Base-by-base conservation (phyloP, 805 yeast species). In the Wickerhamiella vanderwaltii region DNA sequence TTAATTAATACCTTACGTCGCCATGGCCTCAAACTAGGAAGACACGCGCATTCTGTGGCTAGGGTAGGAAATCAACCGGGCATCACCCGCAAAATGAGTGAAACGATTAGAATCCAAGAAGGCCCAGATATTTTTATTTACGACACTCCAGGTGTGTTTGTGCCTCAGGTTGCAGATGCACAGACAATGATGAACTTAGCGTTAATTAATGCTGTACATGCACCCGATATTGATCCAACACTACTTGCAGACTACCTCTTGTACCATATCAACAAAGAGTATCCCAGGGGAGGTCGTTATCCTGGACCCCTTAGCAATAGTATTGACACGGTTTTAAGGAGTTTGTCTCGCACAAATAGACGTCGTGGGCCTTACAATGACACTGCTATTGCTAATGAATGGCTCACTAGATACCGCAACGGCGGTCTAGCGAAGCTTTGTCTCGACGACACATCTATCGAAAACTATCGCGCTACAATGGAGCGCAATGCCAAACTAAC, bases 81-180 rank as follows among this genome's bases (percentile, higher is more conserved):
- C 15, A 84, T 88, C 5, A 91, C 98, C 0, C 64, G 84, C 41
- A 69, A 71, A 22, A 76, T 94, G 0, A 77, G 88, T 41, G 88
- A 81, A 47, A 67, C 79, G 41, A 82, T 91, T 28, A 63, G 78
- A 42, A 66, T 91, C 11, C 59, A 64, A 9, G 67, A 67, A 22
- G 87, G 91, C 0, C 53, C 55, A 3, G 75, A 73, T 25, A 69
- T 88, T 2, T 68, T 75, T 45, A 64, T 87, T 6, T 75, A 81
- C 51, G 98, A 91, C 56, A 82, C 96, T 0, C 98, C 98, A 0
- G 98, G 98, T 1, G 87, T 91, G 3, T 74, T 84, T 44, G 60
- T 85, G 9, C 97, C 98, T 0, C 73, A 75, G 16, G 81, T 77
- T 7, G 68, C 70, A 35, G 69, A 71, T 46, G 57, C 70, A 3